A percentile compares a stretch with the other conserved stretches of the same genome.
Conservation (phyloP, 1,139 yeast species). For the Yamadazyma triangularis region DNA sequence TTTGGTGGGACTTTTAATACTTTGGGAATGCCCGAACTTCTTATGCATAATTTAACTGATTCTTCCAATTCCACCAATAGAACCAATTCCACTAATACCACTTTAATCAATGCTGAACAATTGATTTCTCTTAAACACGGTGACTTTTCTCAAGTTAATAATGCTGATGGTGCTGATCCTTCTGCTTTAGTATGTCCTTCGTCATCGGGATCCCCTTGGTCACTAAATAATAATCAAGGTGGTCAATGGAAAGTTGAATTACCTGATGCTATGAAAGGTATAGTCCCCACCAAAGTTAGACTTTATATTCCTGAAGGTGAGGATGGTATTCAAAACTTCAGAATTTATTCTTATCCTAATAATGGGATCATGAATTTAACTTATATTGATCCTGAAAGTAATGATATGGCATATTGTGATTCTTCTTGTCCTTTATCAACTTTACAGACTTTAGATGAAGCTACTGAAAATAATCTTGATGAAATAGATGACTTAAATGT, state of each 20-base stretch:
- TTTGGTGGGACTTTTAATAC: conserved; percentile 77
- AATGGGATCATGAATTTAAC: conserved; percentile 90
- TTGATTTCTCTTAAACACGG: conserved; percentile 63
- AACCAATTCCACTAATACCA: conserved; percentile 26
- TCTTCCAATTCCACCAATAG: conserved; percentile 20
- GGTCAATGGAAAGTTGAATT: conserved; percentile 69
- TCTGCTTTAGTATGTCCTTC: conserved; percentile 57
- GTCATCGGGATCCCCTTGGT: conserved; percentile 48
- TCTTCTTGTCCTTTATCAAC: conserved; percentile 75
- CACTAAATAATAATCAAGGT: conserved; percentile 42
- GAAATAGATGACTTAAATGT: conserved; percentile 17
- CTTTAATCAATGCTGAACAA: conserved; percentile 58
- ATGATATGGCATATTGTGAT: conserved; percentile 60
- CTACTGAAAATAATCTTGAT: conserved; percentile 18
- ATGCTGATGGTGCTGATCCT: conserved; percentile 29
- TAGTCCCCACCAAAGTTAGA: conserved; percentile 71
- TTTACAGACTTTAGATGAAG: conserved; percentile 23
- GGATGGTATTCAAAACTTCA: conserved; percentile 58
- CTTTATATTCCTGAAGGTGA: conserved; percentile 57
- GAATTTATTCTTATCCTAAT: conserved; percentile 74
- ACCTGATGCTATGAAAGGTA: conserved; percentile 47
- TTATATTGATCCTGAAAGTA: conserved; percentile 70
- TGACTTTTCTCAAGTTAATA: conserved; percentile 49
- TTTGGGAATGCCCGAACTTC: conserved; percentile 51
- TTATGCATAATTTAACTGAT: conserved; percentile 27